Conservation (phyloP, 805 yeast species). For the Kluyveromyces dobzhanskii region DNA sequence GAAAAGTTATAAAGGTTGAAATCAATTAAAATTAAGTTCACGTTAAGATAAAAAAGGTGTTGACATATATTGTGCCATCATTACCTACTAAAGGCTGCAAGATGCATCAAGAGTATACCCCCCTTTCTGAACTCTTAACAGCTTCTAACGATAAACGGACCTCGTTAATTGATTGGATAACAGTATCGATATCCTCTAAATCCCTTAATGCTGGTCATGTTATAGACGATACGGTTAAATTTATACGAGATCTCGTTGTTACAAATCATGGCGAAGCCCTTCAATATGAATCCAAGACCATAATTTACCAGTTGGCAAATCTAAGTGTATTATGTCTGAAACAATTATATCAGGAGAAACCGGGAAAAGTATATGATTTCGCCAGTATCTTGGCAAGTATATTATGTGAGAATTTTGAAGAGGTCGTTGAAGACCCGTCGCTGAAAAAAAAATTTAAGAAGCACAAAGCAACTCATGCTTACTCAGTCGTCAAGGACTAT, state of each 20-base stretch:
- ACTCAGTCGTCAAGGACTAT: conserved; percentile 23
- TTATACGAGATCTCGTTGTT: background rate
- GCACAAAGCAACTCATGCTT: conserved; percentile 17
- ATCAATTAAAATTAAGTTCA: too few species aligned
- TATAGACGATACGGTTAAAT: background rate
- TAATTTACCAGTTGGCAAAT: conserved; percentile 12
- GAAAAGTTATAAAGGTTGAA: too few species aligned
- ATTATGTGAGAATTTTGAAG: conserved; percentile 21
- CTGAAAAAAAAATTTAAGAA: conserved; percentile 12
- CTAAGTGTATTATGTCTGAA: conserved; percentile 13
- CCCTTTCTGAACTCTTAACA: background rate
- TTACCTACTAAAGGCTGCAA: too few species aligned
- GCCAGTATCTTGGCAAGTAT: conserved; percentile 21
- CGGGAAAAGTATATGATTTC: conserved; percentile 23
- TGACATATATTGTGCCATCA: too few species aligned
- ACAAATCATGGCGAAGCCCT: background rate
- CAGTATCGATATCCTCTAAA: background rate
- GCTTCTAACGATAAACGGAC: background rate
- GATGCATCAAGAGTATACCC: too few species aligned
- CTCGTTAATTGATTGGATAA: background rate
- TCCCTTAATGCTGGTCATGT: conserved; percentile 1
- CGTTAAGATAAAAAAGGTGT: too few species aligned
- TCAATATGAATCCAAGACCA: background rate
- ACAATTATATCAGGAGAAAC: conserved; percentile 9
- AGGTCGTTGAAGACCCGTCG: conserved; percentile 6